Conservation (phyloP, 495 filamentous ascomycete species). For the Staphylotrichum tortipilum region DNA sequence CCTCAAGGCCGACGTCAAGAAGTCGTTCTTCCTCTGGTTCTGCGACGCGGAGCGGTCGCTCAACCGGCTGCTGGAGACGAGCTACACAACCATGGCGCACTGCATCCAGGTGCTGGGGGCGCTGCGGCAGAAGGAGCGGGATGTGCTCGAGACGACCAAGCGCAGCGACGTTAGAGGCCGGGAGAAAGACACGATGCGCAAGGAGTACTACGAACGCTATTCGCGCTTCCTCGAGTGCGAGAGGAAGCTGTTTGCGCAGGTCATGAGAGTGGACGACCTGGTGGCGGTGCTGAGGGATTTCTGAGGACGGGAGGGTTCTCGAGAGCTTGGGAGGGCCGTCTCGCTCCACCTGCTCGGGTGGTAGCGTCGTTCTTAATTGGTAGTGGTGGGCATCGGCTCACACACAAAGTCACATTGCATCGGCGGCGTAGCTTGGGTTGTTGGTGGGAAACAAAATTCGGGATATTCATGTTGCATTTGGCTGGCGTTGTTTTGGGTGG, state of each 20-base stretch:
- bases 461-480: conserved; percentile 11
- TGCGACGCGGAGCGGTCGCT: conserved; percentile 67
- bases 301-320: conserved; percentile 37
- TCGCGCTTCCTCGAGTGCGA: conserved; percentile 62
- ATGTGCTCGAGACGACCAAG: conserved; percentile 66
- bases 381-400: no score
- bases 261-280: conserved; percentile 73
- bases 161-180: conserved; percentile 74
- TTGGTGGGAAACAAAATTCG: neutral
- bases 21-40: conserved; percentile 84
- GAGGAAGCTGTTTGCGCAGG: conserved; percentile 64
- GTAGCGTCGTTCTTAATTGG: no score
- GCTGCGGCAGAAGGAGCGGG: conserved; percentile 57
- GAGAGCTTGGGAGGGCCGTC: no score
- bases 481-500: conserved; percentile 9
- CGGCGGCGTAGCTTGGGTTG: conserved; percentile 3
- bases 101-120: conserved; percentile 66
- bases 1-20: conserved; percentile 60
- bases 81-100: conserved; percentile 84
- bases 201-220: conserved; percentile 57
- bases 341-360: no score
- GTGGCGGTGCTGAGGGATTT: conserved; percentile 79
- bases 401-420: conserved; percentile 5
- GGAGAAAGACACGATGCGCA: conserved; percentile 65
- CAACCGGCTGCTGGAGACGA: conserved; percentile 58